Evolutionary conservation across 768 basidiomycete genomes (phyloP), one percentile per base, ranked within the genome.

Genomic region (Psilocybe sp.): DNA sequence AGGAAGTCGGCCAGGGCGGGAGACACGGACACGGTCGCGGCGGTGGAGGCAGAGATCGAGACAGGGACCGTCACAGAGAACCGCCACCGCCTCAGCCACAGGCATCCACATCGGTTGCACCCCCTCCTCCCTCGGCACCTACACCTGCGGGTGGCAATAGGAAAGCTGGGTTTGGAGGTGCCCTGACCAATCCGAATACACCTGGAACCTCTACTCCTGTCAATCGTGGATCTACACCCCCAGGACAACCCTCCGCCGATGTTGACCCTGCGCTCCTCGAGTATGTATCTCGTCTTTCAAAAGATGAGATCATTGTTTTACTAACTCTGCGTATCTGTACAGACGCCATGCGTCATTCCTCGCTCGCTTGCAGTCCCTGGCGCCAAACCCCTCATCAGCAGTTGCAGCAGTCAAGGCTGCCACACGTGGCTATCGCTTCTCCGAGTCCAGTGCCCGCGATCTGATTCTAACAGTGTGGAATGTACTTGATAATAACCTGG

Each of bases 381-480:
- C 84, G 1, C 65, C 77, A 4, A 83, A 87, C 50, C 77, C 85
- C 0, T 68, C 69, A 5, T 77, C 69, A 7, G 85, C 86, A 0
- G 66, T 80, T 2, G 70, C 84, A 12, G 84, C 81, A 1, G 77
- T 88, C 20, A 85, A 82, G 59, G 80, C 89, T 12, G 85, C 92
- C 20, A 79, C 91, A 32, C 85, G 91, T 9, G 82, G 87, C 23
- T 99, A 87, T 69, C 79, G 81, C 19, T 65, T 76, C 2, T 83
- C 83, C 37, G 95, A 99, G 63, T 81, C 83, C 8, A 82, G 79
- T 36, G 89, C 93, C 2, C 76, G 84, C 3, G 96, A 96, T 65
- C 75, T 98, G 54, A 85, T 98, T 44, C 85, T 85, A 36, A 95
- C 90, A 0, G 74, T 95, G n/a, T 96, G 85, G 85, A 89, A 85